Evolutionary conservation across 2,329 filamentous ascomycete genomes (phyloP).

Genomic region (Pseudovirgaria hyperparasitica): DNA sequence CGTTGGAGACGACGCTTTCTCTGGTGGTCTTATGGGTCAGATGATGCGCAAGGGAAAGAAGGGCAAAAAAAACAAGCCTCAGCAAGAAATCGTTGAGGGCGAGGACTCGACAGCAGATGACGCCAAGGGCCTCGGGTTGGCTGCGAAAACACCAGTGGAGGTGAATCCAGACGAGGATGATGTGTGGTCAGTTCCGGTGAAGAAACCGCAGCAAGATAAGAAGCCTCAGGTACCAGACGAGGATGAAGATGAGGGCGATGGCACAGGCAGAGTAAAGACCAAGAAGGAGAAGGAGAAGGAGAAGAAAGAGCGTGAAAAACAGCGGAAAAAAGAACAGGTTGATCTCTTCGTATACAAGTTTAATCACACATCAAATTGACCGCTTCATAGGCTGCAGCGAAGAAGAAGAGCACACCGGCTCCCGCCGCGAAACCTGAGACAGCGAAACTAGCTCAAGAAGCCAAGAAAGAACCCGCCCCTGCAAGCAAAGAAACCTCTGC

Average conservation of each 20-base stretch:
- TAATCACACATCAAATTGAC: constrained; percentile 10
- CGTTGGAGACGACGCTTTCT: constrained; percentile 37
- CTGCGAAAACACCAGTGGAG: constrained; percentile 64
- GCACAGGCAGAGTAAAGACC: constrained; percentile 54
- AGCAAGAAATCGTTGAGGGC: constrained; percentile 57
- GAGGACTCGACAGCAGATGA: constrained; percentile 40
- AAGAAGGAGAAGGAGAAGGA: constrained; percentile 98
- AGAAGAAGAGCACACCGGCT: constrained; percentile 43
- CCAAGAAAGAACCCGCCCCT: constrained; percentile 24
- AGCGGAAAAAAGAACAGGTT: constrained; percentile 95
- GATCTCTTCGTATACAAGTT: constrained; percentile 10
- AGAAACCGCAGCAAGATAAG: constrained; percentile 49
- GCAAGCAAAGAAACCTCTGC: constrained; percentile 21
- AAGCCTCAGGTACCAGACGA: constrained; percentile 26
- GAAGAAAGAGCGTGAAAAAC: constrained; percentile 97
- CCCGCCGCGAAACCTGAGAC: constrained; percentile 30
- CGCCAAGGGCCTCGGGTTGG: constrained; percentile 33
- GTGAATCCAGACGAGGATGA: constrained; percentile 59
- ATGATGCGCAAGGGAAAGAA: constrained; percentile 47
- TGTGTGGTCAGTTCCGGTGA: constrained; percentile 64
- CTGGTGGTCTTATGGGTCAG: constrained; percentile 35
- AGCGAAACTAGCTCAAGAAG: constrained; percentile 27
- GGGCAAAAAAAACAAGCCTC: constrained; percentile 69
- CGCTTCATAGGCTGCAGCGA: constrained; percentile 36
- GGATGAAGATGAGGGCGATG: constrained; percentile 26